Conservation (phyloP, 805 yeast species). For the Tetrapisispora pingtungensis region DNA sequence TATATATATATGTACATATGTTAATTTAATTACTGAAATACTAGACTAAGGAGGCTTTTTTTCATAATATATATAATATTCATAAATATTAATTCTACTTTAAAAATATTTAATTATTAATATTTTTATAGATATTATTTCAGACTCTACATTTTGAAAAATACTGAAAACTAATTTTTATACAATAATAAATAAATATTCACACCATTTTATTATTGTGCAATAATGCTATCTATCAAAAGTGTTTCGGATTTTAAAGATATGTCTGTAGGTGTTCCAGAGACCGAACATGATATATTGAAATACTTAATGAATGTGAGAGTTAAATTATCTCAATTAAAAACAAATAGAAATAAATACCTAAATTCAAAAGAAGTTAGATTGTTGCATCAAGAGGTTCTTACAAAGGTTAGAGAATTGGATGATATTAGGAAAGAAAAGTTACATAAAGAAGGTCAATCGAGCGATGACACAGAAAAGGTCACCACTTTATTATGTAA, state of each 20-base stretch:
- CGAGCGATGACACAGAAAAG: slow-evolving; percentile 8
- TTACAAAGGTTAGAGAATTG: slow-evolving; percentile 43
- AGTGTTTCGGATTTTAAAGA: slow-evolving; percentile 4
- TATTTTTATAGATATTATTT: too few species aligned
- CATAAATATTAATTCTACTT: too few species aligned
- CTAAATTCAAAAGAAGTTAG: slow-evolving; percentile 62
- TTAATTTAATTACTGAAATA: too few species aligned
- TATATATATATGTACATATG: too few species aligned
- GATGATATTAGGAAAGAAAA: slow-evolving; percentile 41
- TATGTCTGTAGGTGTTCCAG: slow-evolving; percentile 21
- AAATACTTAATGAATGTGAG: slow-evolving; percentile 36
- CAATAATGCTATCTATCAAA: neutral
- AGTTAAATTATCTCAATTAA: slow-evolving; percentile 36
- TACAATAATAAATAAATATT: too few species aligned
- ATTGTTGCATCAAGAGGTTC: slow-evolving; percentile 46
- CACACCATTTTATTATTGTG: too few species aligned
- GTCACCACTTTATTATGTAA: slow-evolving; percentile 23
- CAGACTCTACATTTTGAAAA: too few species aligned
- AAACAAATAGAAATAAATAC: slow-evolving; percentile 55
- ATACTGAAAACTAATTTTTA: too few species aligned
- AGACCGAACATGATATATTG: slow-evolving; percentile 31
- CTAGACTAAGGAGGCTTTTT: too few species aligned
- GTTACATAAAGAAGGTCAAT: slow-evolving; percentile 2
- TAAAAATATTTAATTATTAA: too few species aligned
- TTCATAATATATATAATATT: too few species aligned